Conservation (phyloP, 768 basidiomycete species). For the Xerocomus potaroensis region DNA sequence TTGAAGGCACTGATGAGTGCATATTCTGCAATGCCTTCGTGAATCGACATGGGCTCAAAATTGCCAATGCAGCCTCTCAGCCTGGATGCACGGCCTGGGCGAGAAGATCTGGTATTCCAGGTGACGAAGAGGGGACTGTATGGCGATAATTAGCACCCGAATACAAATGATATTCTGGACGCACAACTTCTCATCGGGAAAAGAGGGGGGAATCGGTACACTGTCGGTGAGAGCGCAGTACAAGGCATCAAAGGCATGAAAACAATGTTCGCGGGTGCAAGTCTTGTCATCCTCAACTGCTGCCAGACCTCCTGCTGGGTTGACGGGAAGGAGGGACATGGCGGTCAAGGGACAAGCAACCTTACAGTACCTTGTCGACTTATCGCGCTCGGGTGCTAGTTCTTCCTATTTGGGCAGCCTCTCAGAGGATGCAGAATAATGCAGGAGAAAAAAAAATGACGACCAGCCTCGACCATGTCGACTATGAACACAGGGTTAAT, state of each 20-base stretch:
- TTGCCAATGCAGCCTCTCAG: conserved; percentile 95
- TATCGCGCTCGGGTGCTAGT: conserved; percentile 1
- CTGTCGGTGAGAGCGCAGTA: conserved; percentile 65
- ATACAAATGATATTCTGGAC: conserved; percentile 29
- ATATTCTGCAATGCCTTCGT: conserved; percentile 80
- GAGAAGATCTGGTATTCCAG: conserved; percentile 76
- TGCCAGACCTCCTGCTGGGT: conserved; percentile 40
- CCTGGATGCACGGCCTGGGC: conserved; percentile 53
- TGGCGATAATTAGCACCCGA: conserved; percentile 3
- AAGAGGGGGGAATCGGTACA: conserved; percentile 54
- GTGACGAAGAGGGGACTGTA: conserved; percentile 85
- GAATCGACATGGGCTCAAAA: conserved; percentile 73
- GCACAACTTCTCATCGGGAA: conserved; percentile 76
- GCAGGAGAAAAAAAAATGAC: conserved; percentile 3
- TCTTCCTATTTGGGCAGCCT: conserved; percentile 28
- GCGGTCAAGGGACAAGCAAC: conserved; percentile 23
- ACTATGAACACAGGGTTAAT: conserved; percentile 36
- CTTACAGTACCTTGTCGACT: background rate
- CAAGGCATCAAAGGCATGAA: conserved; percentile 75
- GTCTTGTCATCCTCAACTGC: conserved; percentile 39
- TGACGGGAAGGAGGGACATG: conserved; percentile 56
- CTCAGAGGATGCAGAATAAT: background rate
- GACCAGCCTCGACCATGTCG: conserved; percentile 10
- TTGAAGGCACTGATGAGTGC: conserved; percentile 88
- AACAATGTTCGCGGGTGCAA: conserved; percentile 75